Evolutionary conservation across 345 rosid species (phyloP), one percentile per base, ranked within the genome.

Genomic region (Eucalyptus tenuipes): DNA sequence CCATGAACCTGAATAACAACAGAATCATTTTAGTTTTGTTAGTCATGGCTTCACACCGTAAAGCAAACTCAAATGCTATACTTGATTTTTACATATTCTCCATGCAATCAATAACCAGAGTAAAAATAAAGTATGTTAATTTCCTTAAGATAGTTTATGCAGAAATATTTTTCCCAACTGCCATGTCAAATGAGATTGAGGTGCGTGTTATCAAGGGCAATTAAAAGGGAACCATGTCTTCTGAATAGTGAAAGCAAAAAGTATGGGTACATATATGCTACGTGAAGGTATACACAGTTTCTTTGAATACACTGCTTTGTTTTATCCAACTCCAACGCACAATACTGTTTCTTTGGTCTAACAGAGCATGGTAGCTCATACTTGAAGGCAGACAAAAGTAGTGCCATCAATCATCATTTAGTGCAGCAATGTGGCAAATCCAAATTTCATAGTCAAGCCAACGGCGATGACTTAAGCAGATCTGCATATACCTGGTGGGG

Each of bases 1-100:
- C 99, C 99, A 88, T 98, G 99, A 91, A 96, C 99, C 99, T 98
- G 92, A 64, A 89, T 86, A 17, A 33, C 68, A 87, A 86, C 49
- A 52, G 22, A 80, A 37, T 18, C 13, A 50, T 48, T 40, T 71
- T 45, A 87, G 59, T 33, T 66, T 87, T 48, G 33, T 55, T 29
- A 33, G 59, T 85, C 42, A 31, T 42, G 55, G 45, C 31, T 55
- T 53, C 75, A 29, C 40, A 20, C 31, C 16, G 59, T 25, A 59
- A 47, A 49, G 50, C 44, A 64, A 48, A 50, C 61, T 37, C 82
- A 75, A 75, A 37, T 37, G 82, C 82, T 75, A 20, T 12, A 75
- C 47, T 75, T 40, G 27, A 75, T 75, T 40, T 75, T 75, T 75
- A 20, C 47, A 75, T 37, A 40, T 18, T 40, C 82, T 75, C 27